Percentiles rank a stretch among this genome's conserved stretches.
Conservation (phyloP, 1,284 basidiomycete genomes). For the Ceratobasidium sp. region DNA sequence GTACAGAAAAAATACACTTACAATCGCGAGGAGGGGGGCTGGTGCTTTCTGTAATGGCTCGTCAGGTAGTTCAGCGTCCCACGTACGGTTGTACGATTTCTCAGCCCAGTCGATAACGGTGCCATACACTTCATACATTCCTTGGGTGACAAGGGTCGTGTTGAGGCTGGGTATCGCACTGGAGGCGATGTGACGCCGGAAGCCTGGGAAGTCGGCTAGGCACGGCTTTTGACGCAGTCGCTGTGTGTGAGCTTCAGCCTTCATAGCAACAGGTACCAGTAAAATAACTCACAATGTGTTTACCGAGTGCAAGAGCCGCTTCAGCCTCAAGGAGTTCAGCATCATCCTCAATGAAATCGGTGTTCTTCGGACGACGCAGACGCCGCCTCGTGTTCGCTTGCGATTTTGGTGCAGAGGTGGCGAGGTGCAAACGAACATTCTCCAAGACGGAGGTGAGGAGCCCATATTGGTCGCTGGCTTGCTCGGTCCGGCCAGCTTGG, state of each 20-base stretch:
- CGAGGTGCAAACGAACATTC: too few relatives aligned
- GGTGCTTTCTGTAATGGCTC: background rate
- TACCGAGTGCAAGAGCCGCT: background rate
- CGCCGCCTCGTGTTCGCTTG: too few relatives aligned
- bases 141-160: background rate
- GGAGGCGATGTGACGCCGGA: background rate
- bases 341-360: constrained; percentile 1
- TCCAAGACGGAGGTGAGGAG: too few relatives aligned
- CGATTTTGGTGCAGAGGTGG: too few relatives aligned
- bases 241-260: background rate
- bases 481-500: too few relatives aligned
- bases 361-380: too few relatives aligned
- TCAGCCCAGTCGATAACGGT: background rate
- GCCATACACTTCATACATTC: background rate
- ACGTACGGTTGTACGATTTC: background rate
- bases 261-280: too few relatives aligned
- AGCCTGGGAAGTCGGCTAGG: background rate
- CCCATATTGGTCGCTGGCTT: background rate
- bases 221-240: background rate
- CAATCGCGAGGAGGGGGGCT: background rate
- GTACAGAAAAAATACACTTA: background rate
- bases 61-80: too few relatives aligned
- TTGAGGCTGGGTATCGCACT: background rate
- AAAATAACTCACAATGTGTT: too few relatives aligned
- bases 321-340: background rate